Conservation (phyloP, 1,284 basidiomycete species). For the Xerocomus cyaneibrunnescens region DNA sequence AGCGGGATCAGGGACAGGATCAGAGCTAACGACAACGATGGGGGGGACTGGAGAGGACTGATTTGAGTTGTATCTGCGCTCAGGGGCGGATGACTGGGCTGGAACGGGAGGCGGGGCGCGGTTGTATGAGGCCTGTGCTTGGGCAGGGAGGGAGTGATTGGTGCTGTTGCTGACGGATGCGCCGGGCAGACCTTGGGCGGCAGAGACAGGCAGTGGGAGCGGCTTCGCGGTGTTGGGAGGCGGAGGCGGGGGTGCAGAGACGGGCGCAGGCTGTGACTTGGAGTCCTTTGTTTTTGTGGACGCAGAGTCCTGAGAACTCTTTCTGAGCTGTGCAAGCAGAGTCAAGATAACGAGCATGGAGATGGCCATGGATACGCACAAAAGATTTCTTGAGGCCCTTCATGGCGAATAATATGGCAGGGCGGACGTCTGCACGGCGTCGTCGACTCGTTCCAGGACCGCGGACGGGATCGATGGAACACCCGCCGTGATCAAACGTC, state of each 20-base stretch:
- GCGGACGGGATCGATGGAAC: conserved; percentile 36
- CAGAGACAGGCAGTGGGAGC: conserved; percentile 47
- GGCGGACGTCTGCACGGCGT: conserved; percentile 3
- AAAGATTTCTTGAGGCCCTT: conserved; percentile 90
- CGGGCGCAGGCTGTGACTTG: conserved; percentile 47
- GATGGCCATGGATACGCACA: conserved; percentile 44
- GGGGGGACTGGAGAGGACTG: conserved; percentile 65
- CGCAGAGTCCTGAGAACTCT: conserved; percentile 62
- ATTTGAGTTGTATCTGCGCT: conserved; percentile 55
- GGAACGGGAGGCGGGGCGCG: conserved; percentile 44
- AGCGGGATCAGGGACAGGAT: conserved; percentile 60
- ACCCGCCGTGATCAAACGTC: conserved; percentile 31
- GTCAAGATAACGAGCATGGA: conserved; percentile 15
- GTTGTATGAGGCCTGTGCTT: conserved; percentile 39
- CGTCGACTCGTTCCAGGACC: conserved; percentile 2
- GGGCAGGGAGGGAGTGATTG: conserved; percentile 42
- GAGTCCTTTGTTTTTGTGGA: conserved; percentile 68
- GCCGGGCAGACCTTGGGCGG: conserved; percentile 40
- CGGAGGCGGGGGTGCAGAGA: conserved; percentile 56
- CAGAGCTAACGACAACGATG: conserved; percentile 87
- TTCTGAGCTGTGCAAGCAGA: conserved; percentile 54
- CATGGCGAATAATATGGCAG: conserved; percentile 48
- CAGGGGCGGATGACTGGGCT: conserved; percentile 39
- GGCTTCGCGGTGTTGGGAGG: conserved; percentile 66
- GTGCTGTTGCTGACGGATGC: conserved; percentile 42